Base-by-base conservation (phyloP, 2,329 filamentous ascomycete genomes). In the Zarea fungicola region DNA sequence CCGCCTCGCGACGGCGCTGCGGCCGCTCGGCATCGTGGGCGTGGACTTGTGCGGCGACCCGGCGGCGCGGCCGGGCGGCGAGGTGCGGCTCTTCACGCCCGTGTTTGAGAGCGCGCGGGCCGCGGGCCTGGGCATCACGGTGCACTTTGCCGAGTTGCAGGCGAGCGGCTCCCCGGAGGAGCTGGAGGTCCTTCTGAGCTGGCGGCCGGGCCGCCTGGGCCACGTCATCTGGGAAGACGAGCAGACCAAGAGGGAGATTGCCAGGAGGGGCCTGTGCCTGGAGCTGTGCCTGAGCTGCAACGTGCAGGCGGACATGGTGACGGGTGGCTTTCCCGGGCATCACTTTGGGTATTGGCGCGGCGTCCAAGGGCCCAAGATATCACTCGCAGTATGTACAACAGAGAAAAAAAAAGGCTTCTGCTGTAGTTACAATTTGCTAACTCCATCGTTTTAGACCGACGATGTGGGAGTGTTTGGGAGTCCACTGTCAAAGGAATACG, bases 251-350 rank as follows among this genome's bases (percentile, higher is more conserved):
- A 60, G 65, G 37, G 73, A 79, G 56, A 87, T 76, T 49, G 64
- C 68, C 10, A 58, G 62, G 39, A 69, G 72, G 11, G 72, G 72
- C 1, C 61, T 91, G 23, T 86, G 84, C 2, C 64, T 93, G 11
- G 88, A 93, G 65, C 62, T 93, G 31, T 93, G 88, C 53, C 68
- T 93, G 52, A 89, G 83, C 55, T 92, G 88, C 65, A 93, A 93
- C 58, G 86, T 93, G 2, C 80, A 84, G 55, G 85, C 85, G 2
- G 82, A 81, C 55, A 82, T 93, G 80, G 82, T 85, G 43, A 68
- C 72, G 1, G 84, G 85, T 0, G 78, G 81, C 6, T 80, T 77
- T 52, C 72, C 76, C 50, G 81, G 81, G 42, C 88, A 93, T 65
- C 88, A 93, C 68, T 90, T 93, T 65, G 83, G 84, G 13, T 76